phyloP scores from a whole-genome alignment of 176 grass and related monocot genomes.

The Urochloa ruziziensis region DNA sequence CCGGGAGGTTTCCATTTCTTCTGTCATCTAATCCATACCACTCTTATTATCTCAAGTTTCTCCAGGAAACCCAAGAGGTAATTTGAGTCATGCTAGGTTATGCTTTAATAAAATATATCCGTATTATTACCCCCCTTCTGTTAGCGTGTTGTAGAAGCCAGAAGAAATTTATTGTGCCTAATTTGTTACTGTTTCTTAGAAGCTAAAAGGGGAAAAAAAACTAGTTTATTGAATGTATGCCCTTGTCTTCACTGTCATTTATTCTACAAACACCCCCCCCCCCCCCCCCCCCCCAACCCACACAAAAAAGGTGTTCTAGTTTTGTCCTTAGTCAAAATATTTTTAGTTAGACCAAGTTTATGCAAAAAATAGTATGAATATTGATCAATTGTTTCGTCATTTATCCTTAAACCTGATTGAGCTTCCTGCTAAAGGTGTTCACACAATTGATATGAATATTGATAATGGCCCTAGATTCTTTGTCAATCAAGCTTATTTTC shows the following conservation, averaged over 20 bases:
- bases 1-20: slow-evolving; percentile 88
- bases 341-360: no score
- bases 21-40: slow-evolving; percentile 76
- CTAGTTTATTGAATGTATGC: neutral
- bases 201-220: neutral
- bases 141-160: neutral
- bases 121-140: neutral
- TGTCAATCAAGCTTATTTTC: neutral
- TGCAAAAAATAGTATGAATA: no score
- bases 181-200: neutral
- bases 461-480: neutral
- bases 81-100: slow-evolving; percentile 17
- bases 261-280: no score
- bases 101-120: slow-evolving; percentile 22
- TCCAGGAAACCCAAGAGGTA: slow-evolving; percentile 82
- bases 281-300: no score
- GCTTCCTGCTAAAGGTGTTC: neutral
- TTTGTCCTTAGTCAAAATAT: no score
- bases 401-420: neutral
- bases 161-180: neutral
- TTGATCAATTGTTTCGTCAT: neutral
- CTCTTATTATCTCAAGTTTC: slow-evolving; percentile 78
- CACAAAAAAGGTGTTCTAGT: no score
- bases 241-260: neutral
- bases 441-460: neutral